Evolutionary conservation across 768 basidiomycete species (phyloP).

Genomic region (Termitomyces bulborhizus): DNA sequence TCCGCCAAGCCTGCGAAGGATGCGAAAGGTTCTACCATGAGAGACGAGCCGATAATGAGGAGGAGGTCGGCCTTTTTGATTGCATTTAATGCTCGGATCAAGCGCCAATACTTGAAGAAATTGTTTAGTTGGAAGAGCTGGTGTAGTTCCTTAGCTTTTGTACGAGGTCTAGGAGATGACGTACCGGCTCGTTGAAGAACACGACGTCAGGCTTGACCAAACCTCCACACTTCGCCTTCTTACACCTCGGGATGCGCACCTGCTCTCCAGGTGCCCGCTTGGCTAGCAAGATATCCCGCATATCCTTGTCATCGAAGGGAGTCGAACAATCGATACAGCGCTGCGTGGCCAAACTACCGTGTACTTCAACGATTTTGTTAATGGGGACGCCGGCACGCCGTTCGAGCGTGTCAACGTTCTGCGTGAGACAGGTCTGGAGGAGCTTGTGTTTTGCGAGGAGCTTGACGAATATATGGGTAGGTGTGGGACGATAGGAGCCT

Average conservation of each 20-base stretch:
- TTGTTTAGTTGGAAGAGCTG: conserved; percentile 58
- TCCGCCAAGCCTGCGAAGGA: conserved; percentile 57
- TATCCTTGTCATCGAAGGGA: conserved; percentile 56
- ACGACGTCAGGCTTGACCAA: conserved; percentile 93
- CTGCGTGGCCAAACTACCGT: conserved; percentile 90
- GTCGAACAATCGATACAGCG: conserved; percentile 71
- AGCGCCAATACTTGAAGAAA: conserved; percentile 23
- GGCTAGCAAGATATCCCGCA: conserved; percentile 34
- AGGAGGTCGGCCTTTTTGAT: conserved; percentile 75
- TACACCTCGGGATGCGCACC: conserved; percentile 67
- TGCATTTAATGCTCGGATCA: conserved; percentile 48
- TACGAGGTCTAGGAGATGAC: conserved; percentile 13
- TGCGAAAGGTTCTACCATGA: conserved; percentile 86
- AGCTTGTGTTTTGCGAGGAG: conserved; percentile 66
- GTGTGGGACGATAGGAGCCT: conserved; percentile 81
- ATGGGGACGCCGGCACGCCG: conserved; percentile 72
- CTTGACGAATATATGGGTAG: conserved; percentile 85
- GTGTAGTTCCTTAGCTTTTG: background rate
- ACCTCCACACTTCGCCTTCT: conserved; percentile 45
- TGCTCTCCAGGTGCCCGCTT: conserved; percentile 18
- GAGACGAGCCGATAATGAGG: conserved; percentile 87
- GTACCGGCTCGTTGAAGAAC: conserved; percentile 79
- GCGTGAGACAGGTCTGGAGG: conserved; percentile 78
- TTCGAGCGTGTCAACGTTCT: conserved; percentile 93
- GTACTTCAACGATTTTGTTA: conserved; percentile 83